phyloP scores from a whole-genome alignment of 805 yeast species.

The Lipomyces oligophaga region DNA sequence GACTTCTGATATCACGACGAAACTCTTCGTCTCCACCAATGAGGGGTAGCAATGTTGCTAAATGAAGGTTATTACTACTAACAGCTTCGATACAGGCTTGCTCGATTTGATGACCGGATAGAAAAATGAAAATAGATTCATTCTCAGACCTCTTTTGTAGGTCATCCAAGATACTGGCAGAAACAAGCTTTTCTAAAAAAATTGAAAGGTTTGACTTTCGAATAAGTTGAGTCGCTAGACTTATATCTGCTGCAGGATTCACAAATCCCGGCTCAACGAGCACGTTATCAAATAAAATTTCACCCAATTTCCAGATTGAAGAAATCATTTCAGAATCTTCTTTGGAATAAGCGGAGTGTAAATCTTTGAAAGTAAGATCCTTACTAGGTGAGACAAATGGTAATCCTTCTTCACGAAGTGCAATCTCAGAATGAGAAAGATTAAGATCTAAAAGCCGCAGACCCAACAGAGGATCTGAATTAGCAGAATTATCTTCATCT shows the following conservation, averaged over 20 bases:
- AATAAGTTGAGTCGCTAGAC: conserved; percentile 21
- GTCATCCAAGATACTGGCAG: conserved; percentile 38
- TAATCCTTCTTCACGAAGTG: conserved; percentile 9
- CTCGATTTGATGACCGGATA: conserved; percentile 51
- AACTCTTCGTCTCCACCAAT: conserved; percentile 69
- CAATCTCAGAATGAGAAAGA: conserved; percentile 3
- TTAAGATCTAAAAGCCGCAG: conserved; percentile 11
- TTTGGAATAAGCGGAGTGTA: not conserved
- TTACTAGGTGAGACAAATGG: conserved; percentile 9
- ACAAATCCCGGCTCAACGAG: conserved; percentile 6
- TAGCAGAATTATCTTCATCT: too few species aligned
- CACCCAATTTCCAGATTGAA: conserved; percentile 52
- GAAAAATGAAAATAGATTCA: conserved; percentile 37
- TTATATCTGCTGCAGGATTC: conserved; percentile 12
- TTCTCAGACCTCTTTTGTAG: conserved; percentile 31
- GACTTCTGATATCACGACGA: conserved; percentile 52
- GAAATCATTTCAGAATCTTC: conserved; percentile 6
- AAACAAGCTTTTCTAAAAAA: conserved; percentile 55
- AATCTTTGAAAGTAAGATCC: conserved; percentile 1
- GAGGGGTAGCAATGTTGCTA: conserved; percentile 65
- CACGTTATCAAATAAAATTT: conserved; percentile 56
- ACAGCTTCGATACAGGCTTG: conserved; percentile 63
- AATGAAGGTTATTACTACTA: conserved; percentile 59
- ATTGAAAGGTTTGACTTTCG: conserved; percentile 48
- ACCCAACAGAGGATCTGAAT: conserved; percentile 4